Conservation (phyloP, 345 rosid species). For the Salix arbutifolia region DNA sequence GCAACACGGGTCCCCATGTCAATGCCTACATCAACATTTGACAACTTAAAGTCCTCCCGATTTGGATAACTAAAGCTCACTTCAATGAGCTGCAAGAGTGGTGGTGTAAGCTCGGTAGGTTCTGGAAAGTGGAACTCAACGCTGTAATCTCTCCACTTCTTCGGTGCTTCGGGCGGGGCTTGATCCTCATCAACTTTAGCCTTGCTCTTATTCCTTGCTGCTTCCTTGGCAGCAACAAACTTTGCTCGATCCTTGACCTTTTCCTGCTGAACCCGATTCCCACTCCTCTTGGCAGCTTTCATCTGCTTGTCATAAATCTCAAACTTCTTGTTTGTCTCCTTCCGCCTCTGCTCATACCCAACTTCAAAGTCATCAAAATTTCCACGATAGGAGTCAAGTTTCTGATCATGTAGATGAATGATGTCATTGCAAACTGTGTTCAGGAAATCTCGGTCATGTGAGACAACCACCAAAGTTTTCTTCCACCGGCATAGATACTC, state of each 20-base stretch:
- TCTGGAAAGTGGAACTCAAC: conserved; percentile 97
- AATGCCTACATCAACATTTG: conserved; percentile 86
- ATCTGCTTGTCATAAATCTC: conserved; percentile 75
- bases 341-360: conserved; percentile 86
- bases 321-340: conserved; percentile 80
- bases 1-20: conserved; percentile 98
- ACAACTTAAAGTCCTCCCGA: conserved; percentile 70
- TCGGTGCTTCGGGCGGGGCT: conserved; percentile 62
- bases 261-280: conserved; percentile 51
- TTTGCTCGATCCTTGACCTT: conserved; percentile 87
- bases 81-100: conserved; percentile 81
- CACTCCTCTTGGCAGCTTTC: conserved; percentile 64
- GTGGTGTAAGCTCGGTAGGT: conserved; percentile 91
- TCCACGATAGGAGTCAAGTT: conserved; percentile 81
- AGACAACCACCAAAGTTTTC: conserved; percentile 89
- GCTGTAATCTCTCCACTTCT: conserved; percentile 86
- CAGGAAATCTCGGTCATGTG: conserved; percentile 94
- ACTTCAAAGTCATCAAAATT: conserved; percentile 78
- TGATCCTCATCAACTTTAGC: conserved; percentile 82
- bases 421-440: conserved; percentile 89
- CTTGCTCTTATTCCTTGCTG: conserved; percentile 65
- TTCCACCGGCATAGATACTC: conserved; percentile 90
- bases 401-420: conserved; percentile 82
- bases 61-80: conserved; percentile 87
- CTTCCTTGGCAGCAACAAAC: conserved; percentile 65